Evolutionary conservation across 495 filamentous ascomycete genomes (phyloP), one percentile per base, ranked within the genome.

Genomic region (Lindgomyces ingoldianus): DNA sequence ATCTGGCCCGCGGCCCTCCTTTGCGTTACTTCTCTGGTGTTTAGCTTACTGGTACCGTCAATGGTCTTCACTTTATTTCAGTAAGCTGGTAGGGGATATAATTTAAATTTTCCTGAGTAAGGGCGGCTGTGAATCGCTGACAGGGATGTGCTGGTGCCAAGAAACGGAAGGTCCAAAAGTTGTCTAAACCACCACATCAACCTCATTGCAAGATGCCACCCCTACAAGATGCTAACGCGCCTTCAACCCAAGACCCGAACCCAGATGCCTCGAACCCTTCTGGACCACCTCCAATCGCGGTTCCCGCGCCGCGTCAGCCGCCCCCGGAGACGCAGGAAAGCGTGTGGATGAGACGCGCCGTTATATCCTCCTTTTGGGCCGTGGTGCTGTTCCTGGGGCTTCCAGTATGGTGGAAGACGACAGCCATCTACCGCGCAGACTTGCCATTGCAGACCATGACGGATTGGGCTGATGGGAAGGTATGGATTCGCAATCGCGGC

Each of bases 321-420:
- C 87, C 92, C 49, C 87, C 91, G 49, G 93, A 96, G 76, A 86
- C 84, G 55, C 75, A 81, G 41, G 84, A 87, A 62, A 85, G 86
- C 53, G 78, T 90, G 21, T 83, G 82, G 70, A 81, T 83, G 45
- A 87, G 93, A 51, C 82, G 83, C 54, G 80, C 77, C 56, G 89
- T 98, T 47, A 87, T 98, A 68, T 75, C 89, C 52, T 92, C 94
- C 4, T 98, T 98, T 71, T 98, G 94, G 95, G 79, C 84, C 19
- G 86, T 96, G 16, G 91, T 95, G 12, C 73, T 96, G 24, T 84
- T 89, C 30, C 79, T 98, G 18, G 95, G 94, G 18, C 76, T 98
- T 62, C 94, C 94, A 67, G 87, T 96, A 86, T 98, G 94, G 94
- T 91, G 91, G 86, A 86, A 87, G 74, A 98, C 94, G n/a, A 98